A percentile compares a stretch with the other conserved stretches of the same genome.
Conservation (phyloP, 2,329 filamentous ascomycete species). For the Paecilomyces sp. region DNA sequence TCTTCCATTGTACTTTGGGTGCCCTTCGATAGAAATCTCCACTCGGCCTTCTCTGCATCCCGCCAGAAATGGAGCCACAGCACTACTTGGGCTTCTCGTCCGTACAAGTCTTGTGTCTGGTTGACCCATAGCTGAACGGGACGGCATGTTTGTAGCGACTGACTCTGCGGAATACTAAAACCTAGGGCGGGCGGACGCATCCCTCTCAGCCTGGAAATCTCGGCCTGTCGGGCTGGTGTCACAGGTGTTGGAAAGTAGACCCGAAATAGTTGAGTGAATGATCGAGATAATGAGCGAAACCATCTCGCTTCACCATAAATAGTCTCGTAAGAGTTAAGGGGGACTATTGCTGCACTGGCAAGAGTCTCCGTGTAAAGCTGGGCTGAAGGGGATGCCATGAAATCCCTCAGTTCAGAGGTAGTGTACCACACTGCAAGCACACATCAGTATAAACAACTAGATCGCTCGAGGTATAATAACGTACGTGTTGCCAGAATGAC, state of each 20-base stretch:
- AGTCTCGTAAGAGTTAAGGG: neutral
- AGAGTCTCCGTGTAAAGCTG: neutral
- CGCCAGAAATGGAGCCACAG: conserved; percentile 6
- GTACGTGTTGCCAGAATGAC: neutral
- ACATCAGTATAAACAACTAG: neutral
- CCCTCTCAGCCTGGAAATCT: conserved; percentile 2
- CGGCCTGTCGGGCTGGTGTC: conserved; percentile 2
- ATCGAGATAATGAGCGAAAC: neutral
- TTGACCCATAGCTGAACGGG: conserved; percentile 5
- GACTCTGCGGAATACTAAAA: neutral
- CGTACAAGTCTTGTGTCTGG: conserved; percentile 1
- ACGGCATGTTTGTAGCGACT: neutral
- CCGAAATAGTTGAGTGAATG: conserved; percentile 5
- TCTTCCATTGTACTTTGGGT: too few species aligned
- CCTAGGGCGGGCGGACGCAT: neutral
- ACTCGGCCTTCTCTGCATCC: conserved; percentile 3
- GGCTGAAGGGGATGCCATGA: neutral
- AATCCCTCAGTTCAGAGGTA: neutral
- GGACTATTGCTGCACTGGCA: neutral
- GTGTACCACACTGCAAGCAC: neutral
- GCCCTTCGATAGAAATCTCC: too few species aligned
- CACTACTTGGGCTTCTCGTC: conserved; percentile 5
- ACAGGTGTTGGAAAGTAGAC: conserved; percentile 5
- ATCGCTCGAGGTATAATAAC: neutral
- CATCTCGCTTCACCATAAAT: neutral